phyloP scores from a whole-genome alignment of 2,329 filamentous ascomycete species.

The Thyridium curvatum region DNA sequence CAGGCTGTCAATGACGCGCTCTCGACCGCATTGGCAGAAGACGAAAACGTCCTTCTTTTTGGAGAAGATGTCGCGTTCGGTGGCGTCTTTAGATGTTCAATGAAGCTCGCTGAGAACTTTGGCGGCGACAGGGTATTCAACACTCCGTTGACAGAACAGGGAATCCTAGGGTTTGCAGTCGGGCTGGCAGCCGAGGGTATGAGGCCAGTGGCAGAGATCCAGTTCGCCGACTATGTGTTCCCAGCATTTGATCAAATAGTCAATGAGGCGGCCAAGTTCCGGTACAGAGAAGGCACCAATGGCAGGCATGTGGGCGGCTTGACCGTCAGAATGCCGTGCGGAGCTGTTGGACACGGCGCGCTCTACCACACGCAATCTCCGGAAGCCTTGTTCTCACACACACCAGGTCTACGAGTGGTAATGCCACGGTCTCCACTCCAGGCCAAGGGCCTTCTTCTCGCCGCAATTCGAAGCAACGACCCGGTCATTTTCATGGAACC shows the following conservation, averaged over 20 bases:
- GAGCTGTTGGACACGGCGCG: constrained; percentile 82
- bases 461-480: constrained; percentile 73
- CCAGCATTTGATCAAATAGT: constrained; percentile 92
- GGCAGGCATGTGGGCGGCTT: constrained; percentile 65
- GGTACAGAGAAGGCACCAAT: constrained; percentile 63
- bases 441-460: constrained; percentile 78
- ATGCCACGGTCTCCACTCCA: constrained; percentile 81
- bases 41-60: constrained; percentile 85
- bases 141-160: constrained; percentile 89
- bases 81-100: constrained; percentile 90
- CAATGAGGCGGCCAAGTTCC: constrained; percentile 85
- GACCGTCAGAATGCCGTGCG: constrained; percentile 85
- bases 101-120: constrained; percentile 83
- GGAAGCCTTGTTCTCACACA: constrained; percentile 80
- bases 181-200: constrained; percentile 86
- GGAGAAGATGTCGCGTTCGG: constrained; percentile 97
- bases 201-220: constrained; percentile 88
- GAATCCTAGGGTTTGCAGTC: constrained; percentile 89
- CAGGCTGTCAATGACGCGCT: constrained; percentile 90
- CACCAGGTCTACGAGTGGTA: constrained; percentile 79
- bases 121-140: constrained; percentile 91
- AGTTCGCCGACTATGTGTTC: constrained; percentile 92
- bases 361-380: constrained; percentile 87
- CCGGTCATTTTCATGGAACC: constrained; percentile 92
- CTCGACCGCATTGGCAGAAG: constrained; percentile 71